Base-by-base conservation (phyloP, 768 basidiomycete species). In the Termitomyces sp. region DNA sequence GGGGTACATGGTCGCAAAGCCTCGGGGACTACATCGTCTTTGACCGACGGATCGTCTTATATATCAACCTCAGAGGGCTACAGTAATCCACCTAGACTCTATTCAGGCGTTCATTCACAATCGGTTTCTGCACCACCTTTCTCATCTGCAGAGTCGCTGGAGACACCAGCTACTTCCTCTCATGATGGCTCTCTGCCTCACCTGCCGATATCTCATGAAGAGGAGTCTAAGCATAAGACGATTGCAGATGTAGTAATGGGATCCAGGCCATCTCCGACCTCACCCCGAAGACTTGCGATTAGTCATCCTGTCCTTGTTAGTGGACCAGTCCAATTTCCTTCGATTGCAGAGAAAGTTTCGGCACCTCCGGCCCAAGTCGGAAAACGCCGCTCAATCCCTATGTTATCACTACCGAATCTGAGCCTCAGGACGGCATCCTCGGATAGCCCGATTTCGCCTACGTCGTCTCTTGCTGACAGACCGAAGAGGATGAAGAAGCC, bases 141-240 rank as follows among this genome's bases (percentile, higher is more conserved):
- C 8, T 80, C 83, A 5, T 85, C 83, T 5, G 76, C 79, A 0
- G 86, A 87, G 59, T 88, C 87, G 1, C 65, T 87, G 50, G 77
- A 76, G 10, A 80, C 84, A 13, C 81, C 80, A 2, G 76, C 81
- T 2, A 74, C 76, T 6, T 80, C 82, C 8, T 85, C 85, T 15
- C 80, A 71, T 31, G 80, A 77, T 57, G 72, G 74, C 5, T 79
- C 77, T 9, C 65, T 75, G 20, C 58, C 69, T 18, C 63, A 78
- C 61, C 66, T 82, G 29, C 70, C 70, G 4, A 65, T 75, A 15
- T 60, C 66, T 50, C 54, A 36, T 9, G 69, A 71, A 58, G 72
- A 72, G 58, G 50, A 57, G 33, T 53, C 44, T 46, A 61, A 62
- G 56, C 53, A 57, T 64, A 57, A 64, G 64, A 36, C 58, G 12